Base-by-base conservation (phyloP, 495 filamentous ascomycete genomes). In the Trichoderma parareesei region DNA sequence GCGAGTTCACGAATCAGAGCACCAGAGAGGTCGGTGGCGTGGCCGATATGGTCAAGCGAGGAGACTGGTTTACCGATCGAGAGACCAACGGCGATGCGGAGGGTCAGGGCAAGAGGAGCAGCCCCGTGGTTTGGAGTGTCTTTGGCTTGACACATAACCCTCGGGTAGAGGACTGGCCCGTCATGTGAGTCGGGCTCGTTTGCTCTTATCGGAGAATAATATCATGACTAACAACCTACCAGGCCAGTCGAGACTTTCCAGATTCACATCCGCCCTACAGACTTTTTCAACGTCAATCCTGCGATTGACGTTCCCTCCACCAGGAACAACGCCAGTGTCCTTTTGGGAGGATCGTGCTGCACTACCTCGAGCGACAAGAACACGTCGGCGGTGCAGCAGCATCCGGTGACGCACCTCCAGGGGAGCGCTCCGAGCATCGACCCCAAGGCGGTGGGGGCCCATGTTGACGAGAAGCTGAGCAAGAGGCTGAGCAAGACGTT, bases 1-100 rank as follows among this genome's bases (percentile, higher is more conserved):
- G 89, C 7, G 84, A 86, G 70, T 93, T 90, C 72, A 93, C 89
- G 1, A 86, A 92, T 65, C 90, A 93, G 74, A 90, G 87, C 37
- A 78, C 83, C 38, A 84, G 84, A 16, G 89, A 68, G 38, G 68
- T 71, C 6, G 71, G 70, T 11, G 73, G 73, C 38, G 72, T 75
- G 13, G 67, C 68, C 57, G 65, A 62, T 13, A 73, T 73, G 73
- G 70, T 75, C 6, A 66, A 67, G 63, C 61, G 73, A 40, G 71
- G 70, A 10, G 73, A 75, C 55, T 75, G 73, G 73, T 75, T 75
- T 37, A 65, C n/a, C 7, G 71, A 69, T 14, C 48, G 57, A 27
- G 65, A 44, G 33, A 57, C 20, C 55, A 57, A 57, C 27, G 53
- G 38, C 11, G 43, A 33, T 6, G 9, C 38, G 5, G 59, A 38